Conservation (phyloP, 805 yeast genomes). For the Metschnikowia koreensis region DNA sequence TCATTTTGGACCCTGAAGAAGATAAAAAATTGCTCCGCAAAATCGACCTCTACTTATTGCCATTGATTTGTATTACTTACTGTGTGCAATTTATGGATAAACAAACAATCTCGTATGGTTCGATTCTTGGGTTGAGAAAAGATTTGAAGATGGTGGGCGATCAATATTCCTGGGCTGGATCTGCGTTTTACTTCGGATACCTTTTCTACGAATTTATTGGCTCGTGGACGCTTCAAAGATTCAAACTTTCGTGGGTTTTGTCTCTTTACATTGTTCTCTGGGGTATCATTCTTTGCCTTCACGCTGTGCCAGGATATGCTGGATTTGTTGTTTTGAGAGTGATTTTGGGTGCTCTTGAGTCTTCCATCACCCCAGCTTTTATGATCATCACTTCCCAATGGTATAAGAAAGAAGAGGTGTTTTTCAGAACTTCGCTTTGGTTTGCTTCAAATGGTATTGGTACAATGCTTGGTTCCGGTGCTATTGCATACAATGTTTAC, state of each 20-base stretch:
- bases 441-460: constrained; percentile 36
- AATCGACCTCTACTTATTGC: constrained; percentile 46
- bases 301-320: constrained; percentile 9
- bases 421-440: constrained; percentile 34
- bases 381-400: constrained; percentile 52
- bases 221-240: constrained; percentile 9
- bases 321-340: constrained; percentile 13
- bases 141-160: constrained; percentile 32
- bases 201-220: constrained; percentile 12
- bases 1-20: constrained; percentile 29
- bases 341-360: constrained; percentile 12
- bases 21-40: constrained; percentile 27
- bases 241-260: constrained; percentile 4
- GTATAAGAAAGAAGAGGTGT: constrained; percentile 44
- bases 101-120: constrained; percentile 48
- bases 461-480: constrained; percentile 25
- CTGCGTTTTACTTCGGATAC: constrained; percentile 21
- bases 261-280: constrained; percentile 11
- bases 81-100: constrained; percentile 63
- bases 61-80: constrained; percentile 49
- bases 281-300: constrained; percentile 14
- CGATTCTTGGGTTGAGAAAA: constrained; percentile 49
- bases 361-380: constrained; percentile 11
- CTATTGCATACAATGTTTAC: constrained; percentile 54
- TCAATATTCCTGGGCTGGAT: constrained; percentile 29